Conservation (phyloP, 805 yeast genomes). For the Yamadazyma tumulicola region DNA sequence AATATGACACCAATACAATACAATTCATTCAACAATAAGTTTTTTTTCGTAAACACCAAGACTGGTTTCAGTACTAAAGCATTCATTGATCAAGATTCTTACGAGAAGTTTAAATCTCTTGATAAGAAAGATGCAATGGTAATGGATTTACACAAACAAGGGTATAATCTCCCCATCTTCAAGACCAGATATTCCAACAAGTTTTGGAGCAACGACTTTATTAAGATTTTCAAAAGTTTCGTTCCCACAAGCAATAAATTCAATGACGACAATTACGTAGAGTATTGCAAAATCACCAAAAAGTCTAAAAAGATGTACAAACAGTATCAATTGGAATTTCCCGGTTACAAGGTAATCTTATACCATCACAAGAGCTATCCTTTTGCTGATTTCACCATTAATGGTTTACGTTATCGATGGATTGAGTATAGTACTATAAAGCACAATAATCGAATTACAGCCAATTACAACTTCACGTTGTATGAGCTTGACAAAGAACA, state of each 20-base stretch:
- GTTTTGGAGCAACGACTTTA: background rate
- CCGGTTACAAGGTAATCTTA: background rate
- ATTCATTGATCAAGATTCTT: background rate
- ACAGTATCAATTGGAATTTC: background rate
- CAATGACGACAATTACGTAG: background rate
- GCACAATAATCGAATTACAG: background rate
- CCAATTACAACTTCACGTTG: background rate
- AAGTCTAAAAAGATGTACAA: background rate
- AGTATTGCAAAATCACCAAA: background rate
- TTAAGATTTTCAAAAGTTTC: background rate
- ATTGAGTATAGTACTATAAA: background rate
- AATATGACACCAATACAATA: background rate
- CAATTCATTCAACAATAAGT: background rate
- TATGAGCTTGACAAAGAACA: background rate
- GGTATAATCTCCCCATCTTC: background rate
- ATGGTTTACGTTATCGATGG: constrained; percentile 3
- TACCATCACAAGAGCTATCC: constrained; percentile 1
- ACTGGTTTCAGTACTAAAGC: background rate
- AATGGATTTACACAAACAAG: background rate
- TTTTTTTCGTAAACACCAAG: background rate
- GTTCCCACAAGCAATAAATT: background rate
- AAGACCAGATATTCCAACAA: background rate
- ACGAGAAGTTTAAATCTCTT: background rate
- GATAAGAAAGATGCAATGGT: background rate
- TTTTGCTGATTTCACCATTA: constrained; percentile 1